Conservation (phyloP, 768 basidiomycete genomes). For the Termitomyces eurrhizus region DNA sequence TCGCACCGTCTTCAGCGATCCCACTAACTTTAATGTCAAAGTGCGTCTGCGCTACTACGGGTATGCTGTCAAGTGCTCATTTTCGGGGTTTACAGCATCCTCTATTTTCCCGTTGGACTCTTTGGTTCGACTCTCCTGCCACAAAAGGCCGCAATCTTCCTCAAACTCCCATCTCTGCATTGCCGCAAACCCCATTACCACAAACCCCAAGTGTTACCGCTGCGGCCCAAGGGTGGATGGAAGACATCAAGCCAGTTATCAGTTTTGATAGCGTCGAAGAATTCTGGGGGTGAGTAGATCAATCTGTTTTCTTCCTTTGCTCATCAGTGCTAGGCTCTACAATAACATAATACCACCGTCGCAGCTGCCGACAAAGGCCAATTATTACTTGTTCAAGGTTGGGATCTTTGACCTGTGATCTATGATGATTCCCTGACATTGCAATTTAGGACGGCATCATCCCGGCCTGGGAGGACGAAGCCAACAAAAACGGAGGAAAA, state of each 20-base stretch:
- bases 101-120: slow-evolving; percentile 91
- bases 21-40: slow-evolving; percentile 95
- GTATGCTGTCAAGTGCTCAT: background rate
- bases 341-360: slow-evolving; percentile 98
- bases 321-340: slow-evolving; percentile 58
- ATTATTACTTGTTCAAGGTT: slow-evolving; percentile 98
- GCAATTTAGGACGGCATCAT: slow-evolving; percentile 81
- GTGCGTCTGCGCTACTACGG: slow-evolving; percentile 34
- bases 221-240: slow-evolving; percentile 94
- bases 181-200: slow-evolving; percentile 70
- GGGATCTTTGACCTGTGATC: slow-evolving; percentile 14
- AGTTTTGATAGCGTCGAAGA: slow-evolving; percentile 96
- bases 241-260: slow-evolving; percentile 96
- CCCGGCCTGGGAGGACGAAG: slow-evolving; percentile 96
- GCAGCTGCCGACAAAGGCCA: slow-evolving; percentile 90
- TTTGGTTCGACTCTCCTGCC: slow-evolving; percentile 96
- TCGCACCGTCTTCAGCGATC: slow-evolving; percentile 91
- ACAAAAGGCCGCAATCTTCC: slow-evolving; percentile 89
- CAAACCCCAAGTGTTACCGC: slow-evolving; percentile 71
- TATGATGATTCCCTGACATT: slow-evolving; percentile 2
- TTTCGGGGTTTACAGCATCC: slow-evolving; percentile 63
- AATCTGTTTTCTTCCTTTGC: slow-evolving; percentile 6
- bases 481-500: slow-evolving; percentile 96
- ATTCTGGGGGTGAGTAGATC: slow-evolving; percentile 85
- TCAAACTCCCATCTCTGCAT: slow-evolving; percentile 75